Evolutionary conservation across 768 basidiomycete genomes (phyloP), one percentile per base, ranked within the genome.

Genomic region (Psilocybe cyanescens): DNA sequence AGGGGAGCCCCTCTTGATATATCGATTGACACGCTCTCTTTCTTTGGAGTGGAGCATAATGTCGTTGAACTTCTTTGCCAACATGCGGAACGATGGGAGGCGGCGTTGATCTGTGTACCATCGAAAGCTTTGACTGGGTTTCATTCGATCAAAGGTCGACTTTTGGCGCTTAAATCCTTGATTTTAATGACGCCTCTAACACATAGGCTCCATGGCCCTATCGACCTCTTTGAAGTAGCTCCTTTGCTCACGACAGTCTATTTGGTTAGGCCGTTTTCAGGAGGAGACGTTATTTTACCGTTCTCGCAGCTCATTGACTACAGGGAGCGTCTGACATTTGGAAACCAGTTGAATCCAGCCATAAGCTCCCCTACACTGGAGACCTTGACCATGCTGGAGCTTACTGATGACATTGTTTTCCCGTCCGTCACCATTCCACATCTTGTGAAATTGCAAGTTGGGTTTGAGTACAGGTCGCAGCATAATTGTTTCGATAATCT

Each of bases 161-260:
- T 73, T 3, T 51, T 64, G 14, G 44, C 55, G 2, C 67, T 73
- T 48, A 58, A 63, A n/a, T 56, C 12, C n/a, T 58, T 71, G 12
- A 61, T 57, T 0, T 45, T 71, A 1, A 60, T 65, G 31, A 59
- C 63, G 35, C 57, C 56, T 45, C 19, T 55, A 39, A 17, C 51
- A 30, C 16, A 51, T 57, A 44, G 28, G 33, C 17, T 53, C 37
- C 35, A 19, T 44, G 47, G 33, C 29, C 55, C 58, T 12, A 49
- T 70, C 12, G 67, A 70, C 19, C 63, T 69, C n/a, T 72, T 72
- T 56, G 67, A 68, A 29, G 55, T 65, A 17, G 71, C 71, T 9
- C 69, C 71, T 1, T 29, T 61, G 37, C 58, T 72, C 3, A 56
- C 63, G 28, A 59, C 61, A 16, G 68, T 72, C 11, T 60, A 61